phyloP scores from a whole-genome alignment of 164 flowering plant genomes.

The Litsea cubeba region DNA sequence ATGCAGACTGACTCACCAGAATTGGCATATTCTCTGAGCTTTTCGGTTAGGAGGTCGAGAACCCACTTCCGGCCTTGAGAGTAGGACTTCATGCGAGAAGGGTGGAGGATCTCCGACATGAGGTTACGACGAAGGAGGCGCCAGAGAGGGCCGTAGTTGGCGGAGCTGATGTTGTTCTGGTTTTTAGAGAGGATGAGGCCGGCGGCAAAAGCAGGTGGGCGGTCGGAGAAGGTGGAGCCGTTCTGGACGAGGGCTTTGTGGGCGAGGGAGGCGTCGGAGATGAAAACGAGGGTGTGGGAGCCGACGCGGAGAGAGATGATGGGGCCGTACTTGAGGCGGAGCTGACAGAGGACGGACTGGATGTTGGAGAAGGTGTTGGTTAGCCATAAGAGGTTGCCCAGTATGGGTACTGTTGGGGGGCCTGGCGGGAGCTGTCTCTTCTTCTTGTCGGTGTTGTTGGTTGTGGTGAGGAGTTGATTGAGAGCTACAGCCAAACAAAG shows the following conservation, averaged over 20 bases:
- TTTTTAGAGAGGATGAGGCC: constrained; percentile 12
- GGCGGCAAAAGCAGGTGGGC: constrained; percentile 19
- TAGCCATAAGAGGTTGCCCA: constrained; percentile 29
- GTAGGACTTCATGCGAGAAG: constrained; percentile 29
- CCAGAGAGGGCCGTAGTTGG: constrained; percentile 34
- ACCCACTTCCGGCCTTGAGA: too few relatives aligned
- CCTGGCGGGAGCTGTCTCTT: constrained; percentile 40
- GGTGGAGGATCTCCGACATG: constrained; percentile 28
- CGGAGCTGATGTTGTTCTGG: constrained; percentile 14
- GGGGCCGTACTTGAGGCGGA: constrained; percentile 36
- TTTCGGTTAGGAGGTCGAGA: constrained; percentile 11
- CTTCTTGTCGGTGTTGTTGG: neutral
- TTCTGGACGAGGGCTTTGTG: constrained; percentile 39
- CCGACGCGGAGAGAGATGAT: constrained; percentile 10
- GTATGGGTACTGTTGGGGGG: constrained; percentile 29
- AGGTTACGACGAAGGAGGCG: constrained; percentile 41
- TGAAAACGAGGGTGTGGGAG: constrained; percentile 23
- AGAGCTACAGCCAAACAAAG: neutral
- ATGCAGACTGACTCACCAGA: constrained; percentile 13
- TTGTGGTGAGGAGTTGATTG: neutral
- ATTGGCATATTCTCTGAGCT: constrained; percentile 2
- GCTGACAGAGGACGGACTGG: constrained; percentile 19
- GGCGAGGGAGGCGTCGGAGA: constrained; percentile 27
- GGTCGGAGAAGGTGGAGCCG: constrained; percentile 38
- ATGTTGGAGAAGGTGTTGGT: constrained; percentile 16